Evolutionary conservation across 495 filamentous ascomycete genomes (phyloP).

Genomic region (Talaromyces trachyspermus): DNA sequence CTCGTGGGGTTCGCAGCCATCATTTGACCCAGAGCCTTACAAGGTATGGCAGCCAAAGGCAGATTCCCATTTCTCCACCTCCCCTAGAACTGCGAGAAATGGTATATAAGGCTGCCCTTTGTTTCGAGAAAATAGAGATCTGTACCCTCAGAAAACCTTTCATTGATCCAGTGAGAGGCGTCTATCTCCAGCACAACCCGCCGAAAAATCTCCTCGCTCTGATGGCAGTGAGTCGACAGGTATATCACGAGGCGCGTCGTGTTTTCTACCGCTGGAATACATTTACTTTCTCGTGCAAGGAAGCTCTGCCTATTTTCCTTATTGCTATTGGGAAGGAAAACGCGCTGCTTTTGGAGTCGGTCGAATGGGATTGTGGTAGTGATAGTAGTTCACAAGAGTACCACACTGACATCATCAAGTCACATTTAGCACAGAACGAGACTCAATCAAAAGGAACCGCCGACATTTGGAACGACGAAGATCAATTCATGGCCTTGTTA

Average conservation of each 20-base stretch:
- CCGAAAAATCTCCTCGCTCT: background rate
- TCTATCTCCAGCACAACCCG: conserved; percentile 4
- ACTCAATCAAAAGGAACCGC: background rate
- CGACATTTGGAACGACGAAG: background rate
- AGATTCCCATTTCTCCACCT: background rate
- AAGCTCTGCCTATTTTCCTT: background rate
- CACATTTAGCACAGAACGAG: background rate
- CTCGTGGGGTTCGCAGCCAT: background rate
- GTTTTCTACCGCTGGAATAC: background rate
- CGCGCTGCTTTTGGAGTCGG: background rate
- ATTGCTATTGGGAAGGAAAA: background rate
- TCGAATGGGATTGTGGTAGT: background rate
- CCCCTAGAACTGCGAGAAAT: conserved; percentile 1
- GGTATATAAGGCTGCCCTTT: background rate
- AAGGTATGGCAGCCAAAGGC: background rate
- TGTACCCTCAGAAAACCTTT: background rate
- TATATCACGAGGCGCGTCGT: conserved; percentile 3
- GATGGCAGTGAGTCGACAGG: background rate
- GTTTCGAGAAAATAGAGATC: background rate
- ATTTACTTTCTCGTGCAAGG: background rate
- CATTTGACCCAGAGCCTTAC: conserved; percentile 1
- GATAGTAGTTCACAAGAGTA: background rate
- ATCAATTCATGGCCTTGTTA: too few relatives aligned
- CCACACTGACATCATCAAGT: background rate
- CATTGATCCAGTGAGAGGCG: background rate